Conservation (phyloP, 371 early-diverging fungal genomes). For the Nematocida homosporus region DNA sequence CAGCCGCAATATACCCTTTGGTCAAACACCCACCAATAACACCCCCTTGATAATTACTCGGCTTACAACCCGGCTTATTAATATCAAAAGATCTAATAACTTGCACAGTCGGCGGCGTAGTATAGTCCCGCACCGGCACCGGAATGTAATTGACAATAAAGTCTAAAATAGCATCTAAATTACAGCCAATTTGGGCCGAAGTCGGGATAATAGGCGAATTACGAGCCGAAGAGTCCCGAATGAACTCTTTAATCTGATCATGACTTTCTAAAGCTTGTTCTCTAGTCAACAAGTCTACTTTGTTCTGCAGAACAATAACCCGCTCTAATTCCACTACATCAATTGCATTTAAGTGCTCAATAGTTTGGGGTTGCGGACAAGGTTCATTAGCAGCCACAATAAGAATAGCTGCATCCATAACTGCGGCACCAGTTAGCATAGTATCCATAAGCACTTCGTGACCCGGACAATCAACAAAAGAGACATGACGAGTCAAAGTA, state of each 20-base stretch:
- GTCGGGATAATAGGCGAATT: slow-evolving; percentile 95
- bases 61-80: slow-evolving; percentile 96
- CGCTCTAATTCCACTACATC: slow-evolving; percentile 96
- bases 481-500: slow-evolving; percentile 77
- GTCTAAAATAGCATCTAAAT: slow-evolving; percentile 96
- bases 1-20: slow-evolving; percentile 83
- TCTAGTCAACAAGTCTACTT: slow-evolving; percentile 95
- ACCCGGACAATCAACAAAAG: slow-evolving; percentile 99
- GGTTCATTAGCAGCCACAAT: slow-evolving; percentile 98
- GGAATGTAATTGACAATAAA: slow-evolving; percentile 96
- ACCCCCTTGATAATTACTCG: slow-evolving; percentile 90
- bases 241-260: slow-evolving; percentile 83
- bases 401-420: slow-evolving; percentile 99
- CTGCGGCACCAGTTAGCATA: slow-evolving; percentile 98
- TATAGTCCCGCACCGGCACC: slow-evolving; percentile 75
- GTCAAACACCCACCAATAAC: slow-evolving; percentile 98
- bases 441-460: slow-evolving; percentile 99
- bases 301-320: slow-evolving; percentile 98
- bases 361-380: slow-evolving; percentile 99
- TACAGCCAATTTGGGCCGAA: slow-evolving; percentile 96
- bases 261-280: slow-evolving; percentile 86
- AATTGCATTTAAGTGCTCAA: slow-evolving; percentile 98
- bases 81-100: slow-evolving; percentile 99
- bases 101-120: slow-evolving; percentile 82
- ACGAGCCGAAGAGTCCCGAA: slow-evolving; percentile 80